Percentiles rank a stretch among this genome's conserved stretches.
phyloP scores from a whole-genome alignment of 371 early-diverging fungal species.

The Choanephora cucurbitarum region DNA sequence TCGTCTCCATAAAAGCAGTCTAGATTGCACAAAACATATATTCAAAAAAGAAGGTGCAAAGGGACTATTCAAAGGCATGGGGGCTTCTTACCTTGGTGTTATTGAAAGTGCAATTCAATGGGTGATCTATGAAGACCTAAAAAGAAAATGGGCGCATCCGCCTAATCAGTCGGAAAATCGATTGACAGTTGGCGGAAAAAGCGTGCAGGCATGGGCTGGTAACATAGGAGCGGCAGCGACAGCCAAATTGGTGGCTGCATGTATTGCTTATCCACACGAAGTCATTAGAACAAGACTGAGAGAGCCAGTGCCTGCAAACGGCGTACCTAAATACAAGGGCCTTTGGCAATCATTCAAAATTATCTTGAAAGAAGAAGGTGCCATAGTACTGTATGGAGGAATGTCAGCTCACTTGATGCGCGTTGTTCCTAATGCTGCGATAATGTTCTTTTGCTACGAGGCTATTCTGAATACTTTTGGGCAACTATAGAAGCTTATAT shows the following conservation, averaged over 20 bases:
- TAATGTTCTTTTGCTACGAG: constrained; percentile 94
- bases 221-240: constrained; percentile 82
- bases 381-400: constrained; percentile 89
- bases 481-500: constrained; percentile 3
- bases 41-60: constrained; percentile 77
- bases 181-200: constrained; percentile 35
- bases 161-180: constrained; percentile 4
- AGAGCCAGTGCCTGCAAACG: constrained; percentile 67
- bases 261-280: constrained; percentile 86
- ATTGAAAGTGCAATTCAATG: constrained; percentile 91
- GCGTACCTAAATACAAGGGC: constrained; percentile 73
- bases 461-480: constrained; percentile 66
- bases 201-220: constrained; percentile 64
- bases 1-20: constrained; percentile 68
- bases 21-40: constrained; percentile 73
- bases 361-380: constrained; percentile 83
- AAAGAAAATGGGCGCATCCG: constrained; percentile 43
- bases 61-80: constrained; percentile 89
- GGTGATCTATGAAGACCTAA: constrained; percentile 92
- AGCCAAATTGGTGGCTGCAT: constrained; percentile 89
- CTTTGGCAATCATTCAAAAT: constrained; percentile 70
- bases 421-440: constrained; percentile 95
- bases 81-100: constrained; percentile 85
- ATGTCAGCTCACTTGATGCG: constrained; percentile 92
- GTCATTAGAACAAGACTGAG: constrained; percentile 85